These are phyloP conservation scores for Ogataea nonfermentans DNA, from an alignment of 805 yeast genomes.

Conservation along the genomic window DNA sequence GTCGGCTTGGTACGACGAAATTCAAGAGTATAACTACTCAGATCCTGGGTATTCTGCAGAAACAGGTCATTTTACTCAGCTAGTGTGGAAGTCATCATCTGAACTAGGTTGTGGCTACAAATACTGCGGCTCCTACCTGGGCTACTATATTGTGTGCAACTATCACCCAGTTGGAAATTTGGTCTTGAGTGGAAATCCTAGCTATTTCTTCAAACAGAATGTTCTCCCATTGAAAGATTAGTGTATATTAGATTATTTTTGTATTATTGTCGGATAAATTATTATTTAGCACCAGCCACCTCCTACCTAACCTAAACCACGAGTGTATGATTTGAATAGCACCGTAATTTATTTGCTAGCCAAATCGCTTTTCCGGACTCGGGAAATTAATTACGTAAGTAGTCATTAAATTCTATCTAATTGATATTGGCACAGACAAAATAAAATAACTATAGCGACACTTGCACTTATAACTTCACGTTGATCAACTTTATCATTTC, in stretches of 20 bases:
- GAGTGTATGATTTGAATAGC: no score
- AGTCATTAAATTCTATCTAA: background rate
- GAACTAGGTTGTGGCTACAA: constrained; percentile 72
- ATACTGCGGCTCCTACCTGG: constrained; percentile 45
- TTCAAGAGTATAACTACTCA: constrained; percentile 48
- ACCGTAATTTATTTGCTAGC: constrained; percentile 1
- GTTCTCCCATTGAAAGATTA: constrained; percentile 30
- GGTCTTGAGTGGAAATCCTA: constrained; percentile 40
- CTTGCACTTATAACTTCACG: no score
- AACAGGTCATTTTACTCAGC: constrained; percentile 82
- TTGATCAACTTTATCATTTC: no score
- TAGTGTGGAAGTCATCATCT: constrained; percentile 66
- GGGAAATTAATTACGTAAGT: constrained; percentile 5
- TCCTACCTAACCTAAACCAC: no score
- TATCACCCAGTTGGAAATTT: constrained; percentile 74
- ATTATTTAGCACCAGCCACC: background rate
- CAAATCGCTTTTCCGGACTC: constrained; percentile 9
- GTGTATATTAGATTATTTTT: background rate
- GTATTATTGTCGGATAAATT: background rate
- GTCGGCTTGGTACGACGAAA: constrained; percentile 75
- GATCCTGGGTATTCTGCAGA: constrained; percentile 44
- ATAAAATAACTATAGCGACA: no score
- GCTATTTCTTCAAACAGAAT: constrained; percentile 28
- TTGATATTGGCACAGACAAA: no score
- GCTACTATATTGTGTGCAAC: constrained; percentile 69